Base-by-base conservation (phyloP, 176 grass and related monocot genomes). In the Oryza punctata region DNA sequence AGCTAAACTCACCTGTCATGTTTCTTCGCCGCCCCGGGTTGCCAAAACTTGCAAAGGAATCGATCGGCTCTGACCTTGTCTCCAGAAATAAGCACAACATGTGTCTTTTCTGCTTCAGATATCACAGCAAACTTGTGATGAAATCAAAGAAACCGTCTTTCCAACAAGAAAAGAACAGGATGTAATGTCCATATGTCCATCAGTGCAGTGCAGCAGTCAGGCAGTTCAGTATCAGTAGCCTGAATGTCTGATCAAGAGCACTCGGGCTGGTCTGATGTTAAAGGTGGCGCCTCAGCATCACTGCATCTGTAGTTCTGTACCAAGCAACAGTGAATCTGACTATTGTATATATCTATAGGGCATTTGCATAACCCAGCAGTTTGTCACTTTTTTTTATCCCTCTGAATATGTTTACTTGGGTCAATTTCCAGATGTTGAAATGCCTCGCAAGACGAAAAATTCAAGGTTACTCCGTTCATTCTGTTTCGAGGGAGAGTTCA, bases 1-100 rank as follows among this genome's bases (percentile, higher is more conserved):
- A 69, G 66, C 10, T 32, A n/a, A 63, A 27, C 18, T 27, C 50
- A 43, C 44, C 10, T 26, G 82, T 14, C 0, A 40, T 8, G 25
- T 67, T 67, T 65, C 77, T 68, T 80, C 78, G 11, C 27, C 44
- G 78, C 27, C 27, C 26, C 11, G 63, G 63, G 63, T 52, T 23
- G 72, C 61, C 81, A 21, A 61, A 24, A 61, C 57, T 24, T 65
- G 76, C 27, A 28, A 85, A 72, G 84, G 57, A 49, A 65, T 52
- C 65, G 10, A 14, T 69, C 83, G 35, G 35, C 67, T 63, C 3
- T 27, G 69, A 21, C 3, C 68, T 21, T 14, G 52, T 57, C 4
- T 61, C 57, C 8, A 61, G 9, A n/a, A 61, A 61, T 61, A 61
- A 11, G n/a, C 21, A 61, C 6, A 61, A 23, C 7, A 61, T 61